phyloP scores from a whole-genome alignment of 2,329 filamentous ascomycete species.

The Aspergillus sp. region DNA sequence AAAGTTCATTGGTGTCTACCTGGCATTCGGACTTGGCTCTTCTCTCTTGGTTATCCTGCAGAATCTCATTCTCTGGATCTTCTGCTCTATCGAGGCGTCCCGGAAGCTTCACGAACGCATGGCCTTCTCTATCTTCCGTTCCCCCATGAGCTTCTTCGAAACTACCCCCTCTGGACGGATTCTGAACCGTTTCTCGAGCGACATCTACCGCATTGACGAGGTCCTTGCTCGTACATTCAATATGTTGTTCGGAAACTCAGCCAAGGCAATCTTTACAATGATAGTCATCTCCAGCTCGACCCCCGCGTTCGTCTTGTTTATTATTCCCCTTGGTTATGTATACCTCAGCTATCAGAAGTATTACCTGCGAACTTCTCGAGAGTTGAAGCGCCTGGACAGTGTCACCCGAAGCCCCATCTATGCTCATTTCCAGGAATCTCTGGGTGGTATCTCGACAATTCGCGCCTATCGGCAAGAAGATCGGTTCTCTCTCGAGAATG shows the following conservation, averaged over 20 bases:
- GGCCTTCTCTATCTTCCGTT: conserved; percentile 95
- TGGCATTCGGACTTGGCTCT: conserved; percentile 86
- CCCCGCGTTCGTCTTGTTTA: conserved; percentile 75
- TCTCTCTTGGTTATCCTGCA: conserved; percentile 83
- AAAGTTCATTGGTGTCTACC: conserved; percentile 93
- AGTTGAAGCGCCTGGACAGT: conserved; percentile 93
- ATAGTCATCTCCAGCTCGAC: conserved; percentile 78
- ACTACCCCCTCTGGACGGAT: conserved; percentile 96
- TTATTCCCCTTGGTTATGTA: conserved; percentile 73
- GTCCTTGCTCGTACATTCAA: conserved; percentile 96
- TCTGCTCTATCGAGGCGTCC: conserved; percentile 98
- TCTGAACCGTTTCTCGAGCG: conserved; percentile 87
- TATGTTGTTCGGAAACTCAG: conserved; percentile 81
- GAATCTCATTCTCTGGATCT: conserved; percentile 96
- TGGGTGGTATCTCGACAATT: conserved; percentile 92
- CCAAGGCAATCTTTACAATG: conserved; percentile 77
- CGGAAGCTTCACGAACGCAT: conserved; percentile 95
- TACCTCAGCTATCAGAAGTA: conserved; percentile 96
- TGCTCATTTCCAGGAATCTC: conserved; percentile 95
- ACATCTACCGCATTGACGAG: conserved; percentile 72
- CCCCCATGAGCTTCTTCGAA: conserved; percentile 98
- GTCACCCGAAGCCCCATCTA: conserved; percentile 95
- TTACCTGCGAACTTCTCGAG: conserved; percentile 91
- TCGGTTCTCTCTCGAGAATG: conserved; percentile 87
- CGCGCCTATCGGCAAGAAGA: conserved; percentile 87